Evolutionary conservation across 1,284 basidiomycete genomes (phyloP).

Genomic region (Uromyces viciae-fabae): DNA sequence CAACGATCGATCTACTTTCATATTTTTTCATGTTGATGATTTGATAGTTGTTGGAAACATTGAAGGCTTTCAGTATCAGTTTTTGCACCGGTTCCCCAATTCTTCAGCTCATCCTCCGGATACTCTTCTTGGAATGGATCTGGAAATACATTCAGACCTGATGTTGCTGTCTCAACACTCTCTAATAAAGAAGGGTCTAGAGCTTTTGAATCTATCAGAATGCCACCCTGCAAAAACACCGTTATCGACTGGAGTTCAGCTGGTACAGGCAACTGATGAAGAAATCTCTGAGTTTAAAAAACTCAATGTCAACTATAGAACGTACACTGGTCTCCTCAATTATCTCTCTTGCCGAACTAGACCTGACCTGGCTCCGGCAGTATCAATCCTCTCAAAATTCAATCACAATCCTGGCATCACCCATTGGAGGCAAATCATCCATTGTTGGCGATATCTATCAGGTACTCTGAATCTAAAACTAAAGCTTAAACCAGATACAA

Average conservation of each 20-base stretch:
- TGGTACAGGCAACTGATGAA: background rate
- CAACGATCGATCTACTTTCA: background rate
- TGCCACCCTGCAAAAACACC: background rate
- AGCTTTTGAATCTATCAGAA: background rate
- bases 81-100: background rate
- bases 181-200: background rate
- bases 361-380: background rate
- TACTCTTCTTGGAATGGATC: background rate
- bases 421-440: background rate
- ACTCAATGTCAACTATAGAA: background rate
- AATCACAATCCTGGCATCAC: background rate
- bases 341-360: background rate
- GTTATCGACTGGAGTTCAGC: background rate
- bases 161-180: background rate
- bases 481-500: background rate
- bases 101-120: background rate
- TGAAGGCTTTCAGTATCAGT: background rate
- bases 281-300: background rate
- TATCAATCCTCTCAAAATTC: background rate
- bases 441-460: background rate
- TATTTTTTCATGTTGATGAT: background rate
- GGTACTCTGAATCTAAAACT: background rate
- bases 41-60: background rate
- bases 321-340: background rate
- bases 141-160: background rate